These are phyloP conservation scores for Royoungia palumana DNA, from an alignment of 768 basidiomycete species.

Conservation along the genomic window DNA sequence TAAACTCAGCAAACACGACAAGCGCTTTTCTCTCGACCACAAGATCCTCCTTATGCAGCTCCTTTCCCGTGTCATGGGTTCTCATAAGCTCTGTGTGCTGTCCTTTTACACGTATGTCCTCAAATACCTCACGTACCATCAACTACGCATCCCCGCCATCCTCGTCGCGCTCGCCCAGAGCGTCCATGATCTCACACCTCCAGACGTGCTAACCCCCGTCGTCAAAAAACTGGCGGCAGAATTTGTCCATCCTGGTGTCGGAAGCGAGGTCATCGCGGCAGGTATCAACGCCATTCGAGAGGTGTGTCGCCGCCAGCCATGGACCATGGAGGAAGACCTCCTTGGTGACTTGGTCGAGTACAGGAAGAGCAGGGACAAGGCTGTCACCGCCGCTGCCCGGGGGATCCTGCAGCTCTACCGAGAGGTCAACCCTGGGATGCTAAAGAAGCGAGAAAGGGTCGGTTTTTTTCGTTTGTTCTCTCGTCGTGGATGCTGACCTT, in stretches of 20 bases:
- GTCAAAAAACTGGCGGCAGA: slow-evolving; percentile 90
- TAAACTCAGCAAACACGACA: slow-evolving; percentile 79
- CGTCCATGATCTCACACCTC: slow-evolving; percentile 92
- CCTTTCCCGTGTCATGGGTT: slow-evolving; percentile 87
- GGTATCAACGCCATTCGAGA: slow-evolving; percentile 96
- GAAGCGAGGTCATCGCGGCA: slow-evolving; percentile 91
- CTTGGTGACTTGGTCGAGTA: slow-evolving; percentile 93
- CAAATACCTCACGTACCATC: slow-evolving; percentile 89
- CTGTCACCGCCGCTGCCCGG: slow-evolving; percentile 84
- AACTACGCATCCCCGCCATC: slow-evolving; percentile 89
- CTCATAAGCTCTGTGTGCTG: slow-evolving; percentile 89
- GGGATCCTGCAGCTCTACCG: slow-evolving; percentile 87
- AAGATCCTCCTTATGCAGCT: slow-evolving; percentile 98
- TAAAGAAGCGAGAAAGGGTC: slow-evolving; percentile 85
- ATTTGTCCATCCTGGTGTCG: slow-evolving; percentile 97
- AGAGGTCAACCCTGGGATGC: slow-evolving; percentile 92
- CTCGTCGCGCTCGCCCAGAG: slow-evolving; percentile 93
- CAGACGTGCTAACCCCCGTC: slow-evolving; percentile 86
- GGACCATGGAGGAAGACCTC: slow-evolving; percentile 95
- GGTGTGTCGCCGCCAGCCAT: slow-evolving; percentile 90
- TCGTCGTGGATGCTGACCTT: background rate
- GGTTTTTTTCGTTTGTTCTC: slow-evolving; percentile 20
- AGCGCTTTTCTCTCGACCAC: slow-evolving; percentile 94
- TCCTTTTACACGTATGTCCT: slow-evolving; percentile 95
- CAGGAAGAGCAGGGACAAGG: slow-evolving; percentile 91